These are phyloP conservation scores for Meyerozyma athensensis DNA, from an alignment of 1,139 yeast genomes.

Conservation along the genomic window DNA sequence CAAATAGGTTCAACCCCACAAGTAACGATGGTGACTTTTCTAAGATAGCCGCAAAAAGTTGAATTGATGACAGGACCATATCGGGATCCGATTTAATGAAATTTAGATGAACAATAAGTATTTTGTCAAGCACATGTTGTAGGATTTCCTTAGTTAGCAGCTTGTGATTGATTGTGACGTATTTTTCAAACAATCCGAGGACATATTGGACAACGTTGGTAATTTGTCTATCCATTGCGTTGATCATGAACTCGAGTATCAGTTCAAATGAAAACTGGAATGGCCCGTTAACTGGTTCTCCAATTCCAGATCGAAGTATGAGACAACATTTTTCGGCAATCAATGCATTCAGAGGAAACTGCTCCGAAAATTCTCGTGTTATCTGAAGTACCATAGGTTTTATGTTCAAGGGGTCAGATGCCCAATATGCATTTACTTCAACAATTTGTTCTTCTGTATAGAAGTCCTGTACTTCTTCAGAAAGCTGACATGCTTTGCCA, in stretches of 20 bases:
- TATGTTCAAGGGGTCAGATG: conserved; percentile 37
- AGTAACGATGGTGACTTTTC: conserved; percentile 49
- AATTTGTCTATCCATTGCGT: conserved; percentile 30
- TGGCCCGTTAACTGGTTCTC: conserved; percentile 53
- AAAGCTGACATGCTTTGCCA: conserved; percentile 61
- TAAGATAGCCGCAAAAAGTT: conserved; percentile 40
- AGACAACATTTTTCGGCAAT: conserved; percentile 55
- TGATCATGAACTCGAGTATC: conserved; percentile 42
- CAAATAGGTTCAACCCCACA: conserved; percentile 30
- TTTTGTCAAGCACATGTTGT: conserved; percentile 19
- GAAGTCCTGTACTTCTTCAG: conserved; percentile 50
- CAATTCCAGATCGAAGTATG: conserved; percentile 52
- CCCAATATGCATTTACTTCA: conserved; percentile 32
- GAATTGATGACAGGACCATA: conserved; percentile 42
- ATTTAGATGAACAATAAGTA: conserved; percentile 29
- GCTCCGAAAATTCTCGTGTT: conserved; percentile 40
- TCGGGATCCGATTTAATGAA: conserved; percentile 49
- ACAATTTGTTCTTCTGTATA: conserved; percentile 23
- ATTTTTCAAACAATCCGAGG: conserved; percentile 37
- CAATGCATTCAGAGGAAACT: conserved; percentile 29
- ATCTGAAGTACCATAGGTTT: conserved; percentile 36
- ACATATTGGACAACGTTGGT: conserved; percentile 33
- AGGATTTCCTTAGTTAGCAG: conserved; percentile 26
- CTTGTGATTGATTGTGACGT: conserved; percentile 31
- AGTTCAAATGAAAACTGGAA: conserved; percentile 46